Evolutionary conservation across 768 basidiomycete genomes (phyloP).

Genomic region (Sporobolomyces roseus): DNA sequence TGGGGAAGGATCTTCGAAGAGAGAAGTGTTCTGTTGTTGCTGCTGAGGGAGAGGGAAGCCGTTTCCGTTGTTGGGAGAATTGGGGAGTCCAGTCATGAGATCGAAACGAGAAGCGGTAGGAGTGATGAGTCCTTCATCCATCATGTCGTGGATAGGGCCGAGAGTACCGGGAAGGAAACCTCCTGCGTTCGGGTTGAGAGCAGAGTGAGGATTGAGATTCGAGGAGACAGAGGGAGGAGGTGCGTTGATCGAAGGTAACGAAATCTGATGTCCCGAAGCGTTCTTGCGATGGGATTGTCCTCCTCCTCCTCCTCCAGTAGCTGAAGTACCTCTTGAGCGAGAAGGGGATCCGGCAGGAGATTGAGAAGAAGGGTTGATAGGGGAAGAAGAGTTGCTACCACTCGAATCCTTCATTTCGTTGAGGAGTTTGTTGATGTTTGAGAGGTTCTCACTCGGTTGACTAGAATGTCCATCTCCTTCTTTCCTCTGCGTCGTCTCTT

Average conservation of each 20-base stretch:
- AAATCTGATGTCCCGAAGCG: not conserved
- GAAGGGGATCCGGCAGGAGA: not conserved
- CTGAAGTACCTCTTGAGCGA: not conserved
- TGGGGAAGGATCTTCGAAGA: slow-evolving; percentile 52
- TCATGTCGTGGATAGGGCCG: slow-evolving; percentile 54
- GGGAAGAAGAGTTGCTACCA: not conserved
- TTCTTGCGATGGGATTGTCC: slow-evolving; percentile 36
- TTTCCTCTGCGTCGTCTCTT: slow-evolving; percentile 7
- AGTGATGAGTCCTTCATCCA: slow-evolving; percentile 44
- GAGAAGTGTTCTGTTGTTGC: slow-evolving; percentile 51
- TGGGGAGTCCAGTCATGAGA: slow-evolving; percentile 39
- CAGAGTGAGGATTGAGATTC: slow-evolving; percentile 62
- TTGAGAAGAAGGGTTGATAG: slow-evolving; percentile 10
- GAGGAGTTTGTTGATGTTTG: slow-evolving; percentile 38
- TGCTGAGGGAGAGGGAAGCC: slow-evolving; percentile 61
- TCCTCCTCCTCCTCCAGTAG: not conserved
- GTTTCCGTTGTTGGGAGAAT: slow-evolving; percentile 69
- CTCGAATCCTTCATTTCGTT: slow-evolving; percentile 31
- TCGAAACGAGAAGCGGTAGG: slow-evolving; percentile 43
- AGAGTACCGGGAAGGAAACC: slow-evolving; percentile 54
- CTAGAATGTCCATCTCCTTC: too few relatives aligned
- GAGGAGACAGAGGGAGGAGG: slow-evolving; percentile 56
- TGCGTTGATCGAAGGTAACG: slow-evolving; percentile 9
- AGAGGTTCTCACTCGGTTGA: slow-evolving; percentile 11
- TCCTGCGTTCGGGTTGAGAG: slow-evolving; percentile 54